Base-by-base conservation (phyloP, 78 protist genomes). In the Parvularia atlantis region DNA sequence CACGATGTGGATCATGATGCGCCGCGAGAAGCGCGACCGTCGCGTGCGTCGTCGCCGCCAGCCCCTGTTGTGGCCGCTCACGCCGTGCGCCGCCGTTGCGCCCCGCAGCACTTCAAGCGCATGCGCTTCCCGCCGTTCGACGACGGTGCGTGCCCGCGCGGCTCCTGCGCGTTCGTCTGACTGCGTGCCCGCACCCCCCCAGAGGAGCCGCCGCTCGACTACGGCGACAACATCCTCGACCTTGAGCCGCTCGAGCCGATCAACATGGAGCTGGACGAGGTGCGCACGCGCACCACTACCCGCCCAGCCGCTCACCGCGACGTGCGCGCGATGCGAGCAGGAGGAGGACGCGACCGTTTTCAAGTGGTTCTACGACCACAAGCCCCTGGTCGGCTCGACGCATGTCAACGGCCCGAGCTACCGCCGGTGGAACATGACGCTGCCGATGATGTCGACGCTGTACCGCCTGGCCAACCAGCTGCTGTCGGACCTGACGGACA, bases 141-240 rank as follows among this genome's bases (percentile, higher is more conserved):
- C 35, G 96, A 95, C 72, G n/a, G n/a, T n/a, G n/a, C n/a, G n/a
- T n/a, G n/a, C n/a, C n/a, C n/a, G n/a, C n/a, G n/a, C n/a, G n/a
- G n/a, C n/a, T n/a, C n/a, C n/a, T n/a, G n/a, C n/a, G n/a, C n/a
- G n/a, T n/a, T n/a, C n/a, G n/a, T n/a, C n/a, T n/a, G n/a, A n/a
- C n/a, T n/a, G n/a, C n/a, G n/a, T n/a, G n/a, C n/a, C n/a, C n/a
- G n/a, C n/a, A n/a, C n/a, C n/a, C n/a, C n/a, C n/a, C n/a, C n/a
- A n/a, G 99, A 96, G 50, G 99, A 97, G 72, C 98, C 99, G 28
- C 99, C 99, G 16, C 82, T 98, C 10, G 99, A 98, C 44, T 98
- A 93, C 50, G 93, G 95, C 7, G 99, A 96, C 69, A 92, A 95
- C 80, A 17, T 96, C 5, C 66, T 95, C 28, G 98, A 94, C 20